Evolutionary conservation across 2,329 filamentous ascomycete genomes (phyloP).

Genomic region (Cladosporium sp.): DNA sequence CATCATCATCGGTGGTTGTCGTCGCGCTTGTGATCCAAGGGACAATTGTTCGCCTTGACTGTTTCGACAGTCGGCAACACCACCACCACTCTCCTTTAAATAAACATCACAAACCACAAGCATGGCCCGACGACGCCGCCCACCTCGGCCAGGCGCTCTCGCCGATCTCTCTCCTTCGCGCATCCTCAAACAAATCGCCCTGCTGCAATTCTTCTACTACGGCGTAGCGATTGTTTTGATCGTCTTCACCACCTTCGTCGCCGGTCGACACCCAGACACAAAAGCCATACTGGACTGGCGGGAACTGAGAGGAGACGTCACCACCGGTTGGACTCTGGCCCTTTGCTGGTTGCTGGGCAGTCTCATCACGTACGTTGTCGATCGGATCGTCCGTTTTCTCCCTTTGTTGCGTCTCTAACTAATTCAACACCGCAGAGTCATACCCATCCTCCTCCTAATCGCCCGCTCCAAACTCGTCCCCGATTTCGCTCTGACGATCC

Average conservation of each 20-base stretch:
- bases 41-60: too few species aligned
- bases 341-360: constrained; percentile 65
- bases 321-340: constrained; percentile 65
- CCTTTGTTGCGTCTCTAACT: not conserved
- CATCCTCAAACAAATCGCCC: constrained; percentile 62
- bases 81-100: too few species aligned
- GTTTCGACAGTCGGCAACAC: too few species aligned
- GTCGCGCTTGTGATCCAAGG: too few species aligned
- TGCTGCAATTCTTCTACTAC: constrained; percentile 65
- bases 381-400: not conserved
- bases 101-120: not conserved
- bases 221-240: constrained; percentile 57
- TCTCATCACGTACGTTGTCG: constrained; percentile 58
- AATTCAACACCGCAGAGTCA: constrained; percentile 55
- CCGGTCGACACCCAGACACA: constrained; percentile 55
- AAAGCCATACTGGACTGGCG: constrained; percentile 62
- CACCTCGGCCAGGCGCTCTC: constrained; percentile 61
- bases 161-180: constrained; percentile 63
- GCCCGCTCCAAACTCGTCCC: constrained; percentile 89
- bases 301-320: constrained; percentile 62
- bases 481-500: constrained; percentile 88
- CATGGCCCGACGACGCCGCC: constrained; percentile 58
- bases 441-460: constrained; percentile 78
- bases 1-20: not conserved
- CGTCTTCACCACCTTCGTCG: constrained; percentile 63